Conservation (phyloP, 371 early-diverging fungal genomes). For the Sporodiniella umbellata region DNA sequence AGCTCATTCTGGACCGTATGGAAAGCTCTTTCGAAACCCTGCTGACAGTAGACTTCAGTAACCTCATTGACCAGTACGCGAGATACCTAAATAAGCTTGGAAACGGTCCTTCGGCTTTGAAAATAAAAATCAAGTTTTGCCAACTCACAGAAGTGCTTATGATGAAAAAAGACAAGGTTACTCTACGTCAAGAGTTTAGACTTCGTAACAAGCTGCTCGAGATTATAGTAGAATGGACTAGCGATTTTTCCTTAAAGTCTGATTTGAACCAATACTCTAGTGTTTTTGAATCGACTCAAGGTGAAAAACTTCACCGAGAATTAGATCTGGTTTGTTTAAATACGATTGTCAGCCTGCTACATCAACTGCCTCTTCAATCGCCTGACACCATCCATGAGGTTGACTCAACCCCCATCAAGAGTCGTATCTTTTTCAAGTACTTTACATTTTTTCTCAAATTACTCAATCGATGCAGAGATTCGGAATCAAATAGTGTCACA, state of each 20-base stretch:
- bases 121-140: conserved; percentile 84
- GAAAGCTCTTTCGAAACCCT: conserved; percentile 65
- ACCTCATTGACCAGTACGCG: conserved; percentile 72
- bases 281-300: conserved; percentile 36
- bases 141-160: conserved; percentile 82
- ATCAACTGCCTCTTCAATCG: conserved; percentile 81
- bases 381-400: conserved; percentile 64
- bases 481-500: conserved; percentile 35
- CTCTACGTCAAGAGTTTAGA: conserved; percentile 82
- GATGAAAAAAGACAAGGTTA: conserved; percentile 75
- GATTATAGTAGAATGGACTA: conserved; percentile 85
- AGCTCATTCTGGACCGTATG: conserved; percentile 80
- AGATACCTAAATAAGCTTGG: conserved; percentile 79
- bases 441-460: conserved; percentile 87
- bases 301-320: conserved; percentile 72
- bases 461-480: conserved; percentile 76
- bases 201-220: conserved; percentile 82
- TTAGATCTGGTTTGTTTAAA: conserved; percentile 82
- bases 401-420: conserved; percentile 68
- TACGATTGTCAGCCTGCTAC: conserved; percentile 76
- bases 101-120: conserved; percentile 57
- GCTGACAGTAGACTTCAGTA: conserved; percentile 78
- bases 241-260: conserved; percentile 63
- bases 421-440: conserved; percentile 81
- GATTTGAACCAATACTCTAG: conserved; percentile 34